Conservation (phyloP, 31 red algal genomes). For the Endocladia muricata region DNA sequence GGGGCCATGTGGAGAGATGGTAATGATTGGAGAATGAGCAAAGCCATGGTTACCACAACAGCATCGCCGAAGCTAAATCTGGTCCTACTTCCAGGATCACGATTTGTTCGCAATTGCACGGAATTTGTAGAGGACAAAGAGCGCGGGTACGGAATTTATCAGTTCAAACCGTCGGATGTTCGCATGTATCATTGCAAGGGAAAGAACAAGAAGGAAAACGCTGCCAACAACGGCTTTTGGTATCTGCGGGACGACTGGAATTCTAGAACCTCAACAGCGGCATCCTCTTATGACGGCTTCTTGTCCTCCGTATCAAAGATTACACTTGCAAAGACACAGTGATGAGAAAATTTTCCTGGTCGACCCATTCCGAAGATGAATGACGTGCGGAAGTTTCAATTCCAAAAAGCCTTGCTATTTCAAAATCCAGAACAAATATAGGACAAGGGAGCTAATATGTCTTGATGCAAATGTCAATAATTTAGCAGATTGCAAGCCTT, state of each 20-base stretch:
- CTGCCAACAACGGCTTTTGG: conserved; percentile 38
- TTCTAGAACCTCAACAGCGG: no score
- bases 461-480: not conserved
- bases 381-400: no score
- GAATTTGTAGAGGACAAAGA: conserved; percentile 15
- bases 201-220: conserved; percentile 20
- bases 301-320: no score
- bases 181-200: conserved; percentile 43
- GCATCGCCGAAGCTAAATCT: conserved; percentile 9
- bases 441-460: not conserved
- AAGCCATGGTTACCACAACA: not conserved
- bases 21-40: not conserved
- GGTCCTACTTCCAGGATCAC: conserved; percentile 9
- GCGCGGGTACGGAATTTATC: conserved; percentile 21
- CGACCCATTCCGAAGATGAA: no score
- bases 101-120: conserved; percentile 32
- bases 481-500: not conserved
- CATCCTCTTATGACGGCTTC: no score
- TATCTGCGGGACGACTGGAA: conserved; percentile 20
- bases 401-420: no score
- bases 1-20: not conserved
- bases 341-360: no score
- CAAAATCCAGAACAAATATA: no score
- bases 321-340: no score
- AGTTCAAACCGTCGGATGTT: conserved; percentile 14